These are phyloP conservation scores for Kokia cookei DNA, from an alignment of 441 rosid species.

Conservation along the genomic window DNA sequence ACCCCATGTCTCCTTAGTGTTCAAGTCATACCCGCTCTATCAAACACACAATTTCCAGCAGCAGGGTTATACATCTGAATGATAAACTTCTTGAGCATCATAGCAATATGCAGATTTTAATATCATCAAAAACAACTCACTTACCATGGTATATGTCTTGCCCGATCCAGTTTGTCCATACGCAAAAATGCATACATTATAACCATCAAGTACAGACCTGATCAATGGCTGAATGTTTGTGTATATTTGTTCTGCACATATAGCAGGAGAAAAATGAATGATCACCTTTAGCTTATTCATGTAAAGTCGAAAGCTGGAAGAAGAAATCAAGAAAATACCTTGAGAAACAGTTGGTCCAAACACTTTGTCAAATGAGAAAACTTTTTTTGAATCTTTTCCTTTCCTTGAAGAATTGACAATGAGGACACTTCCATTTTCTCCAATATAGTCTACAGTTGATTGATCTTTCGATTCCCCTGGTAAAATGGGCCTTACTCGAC, in stretches of 20 bases:
- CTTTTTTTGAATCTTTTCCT: conserved; percentile 78
- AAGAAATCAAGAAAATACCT: conserved; percentile 33
- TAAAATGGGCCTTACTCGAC: conserved; percentile 83
- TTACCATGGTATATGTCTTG: conserved; percentile 94
- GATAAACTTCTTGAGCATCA: neutral
- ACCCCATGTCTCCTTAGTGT: conserved; percentile 74
- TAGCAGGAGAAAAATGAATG: neutral
- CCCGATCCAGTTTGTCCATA: conserved; percentile 99
- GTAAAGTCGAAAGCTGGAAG: neutral
- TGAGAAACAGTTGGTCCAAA: conserved; percentile 68
- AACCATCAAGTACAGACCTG: conserved; percentile 87
- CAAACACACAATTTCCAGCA: neutral
- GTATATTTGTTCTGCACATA: conserved; percentile 64
- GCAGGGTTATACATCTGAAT: neutral
- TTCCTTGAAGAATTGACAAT: conserved; percentile 74
- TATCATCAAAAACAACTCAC: neutral
- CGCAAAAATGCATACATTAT: conserved; percentile 87
- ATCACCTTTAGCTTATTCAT: neutral
- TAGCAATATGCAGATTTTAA: neutral
- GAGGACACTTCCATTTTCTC: conserved; percentile 91
- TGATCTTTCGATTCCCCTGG: conserved; percentile 59
- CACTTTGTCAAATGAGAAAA: conserved; percentile 80
- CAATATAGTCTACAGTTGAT: conserved; percentile 75
- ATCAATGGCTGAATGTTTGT: conserved; percentile 67
- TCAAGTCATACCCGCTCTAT: conserved; percentile 87